These are phyloP conservation scores for Tuber aestivum DNA, from an alignment of 495 filamentous ascomycete species.

Conservation along the genomic window DNA sequence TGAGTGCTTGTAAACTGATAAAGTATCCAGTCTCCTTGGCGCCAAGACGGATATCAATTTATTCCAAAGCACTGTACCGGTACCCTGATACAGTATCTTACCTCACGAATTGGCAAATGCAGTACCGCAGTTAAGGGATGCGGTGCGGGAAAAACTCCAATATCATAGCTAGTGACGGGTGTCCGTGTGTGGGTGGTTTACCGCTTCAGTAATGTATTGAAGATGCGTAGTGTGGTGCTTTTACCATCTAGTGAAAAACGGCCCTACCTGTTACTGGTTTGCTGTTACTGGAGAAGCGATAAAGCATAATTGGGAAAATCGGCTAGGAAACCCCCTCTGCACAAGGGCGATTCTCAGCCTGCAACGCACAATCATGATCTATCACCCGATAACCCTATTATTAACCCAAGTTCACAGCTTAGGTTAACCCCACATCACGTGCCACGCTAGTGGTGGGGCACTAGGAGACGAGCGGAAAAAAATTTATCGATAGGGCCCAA, in stretches of 20 bases:
- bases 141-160: not conserved
- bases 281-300: not conserved
- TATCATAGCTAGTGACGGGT: not conserved
- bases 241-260: not conserved
- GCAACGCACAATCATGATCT: not conserved
- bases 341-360: not conserved
- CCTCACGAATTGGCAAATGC: not conserved
- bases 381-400: not conserved
- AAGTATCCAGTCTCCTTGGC: not conserved
- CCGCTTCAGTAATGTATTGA: not conserved
- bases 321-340: not conserved
- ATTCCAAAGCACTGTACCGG: too few relatives aligned
- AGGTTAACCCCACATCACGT: not conserved
- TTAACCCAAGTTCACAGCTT: not conserved
- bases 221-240: not conserved
- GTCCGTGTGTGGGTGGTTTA: not conserved
- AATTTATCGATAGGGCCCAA: slow-evolving; percentile 7
- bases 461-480: not conserved
- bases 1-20: too few relatives aligned
- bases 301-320: not conserved
- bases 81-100: too few relatives aligned
- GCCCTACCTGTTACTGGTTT: not conserved
- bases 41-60: not conserved
- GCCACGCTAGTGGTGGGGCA: not conserved
- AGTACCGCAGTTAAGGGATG: not conserved